Conservation (phyloP, 23 red algal genomes). For the Rhodosorus marinus region DNA sequence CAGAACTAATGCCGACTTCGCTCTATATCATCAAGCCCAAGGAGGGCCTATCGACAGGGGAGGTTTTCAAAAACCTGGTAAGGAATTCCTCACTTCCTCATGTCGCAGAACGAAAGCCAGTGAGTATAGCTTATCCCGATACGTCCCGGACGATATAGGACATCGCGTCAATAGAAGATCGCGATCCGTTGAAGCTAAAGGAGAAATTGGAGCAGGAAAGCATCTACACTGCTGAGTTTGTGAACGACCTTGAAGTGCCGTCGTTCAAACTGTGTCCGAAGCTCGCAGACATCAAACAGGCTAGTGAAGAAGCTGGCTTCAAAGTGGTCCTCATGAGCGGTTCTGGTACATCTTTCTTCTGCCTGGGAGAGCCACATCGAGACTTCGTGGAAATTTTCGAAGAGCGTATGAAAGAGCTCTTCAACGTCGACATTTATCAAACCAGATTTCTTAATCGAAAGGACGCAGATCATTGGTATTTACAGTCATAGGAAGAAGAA, state of each 20-base stretch:
- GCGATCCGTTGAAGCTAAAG: too few species aligned
- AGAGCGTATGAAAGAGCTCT: too few species aligned
- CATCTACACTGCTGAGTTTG: constrained; percentile 24
- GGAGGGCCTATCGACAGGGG: constrained; percentile 34
- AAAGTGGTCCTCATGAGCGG: constrained; percentile 92
- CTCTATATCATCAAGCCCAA: constrained; percentile 83
- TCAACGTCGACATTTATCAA: too few species aligned
- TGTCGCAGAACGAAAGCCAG: too few species aligned
- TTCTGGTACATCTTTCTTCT: constrained; percentile 90
- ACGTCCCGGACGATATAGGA: too few species aligned
- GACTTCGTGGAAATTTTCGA: too few species aligned
- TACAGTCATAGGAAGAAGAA: too few species aligned
- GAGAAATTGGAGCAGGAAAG: background rate
- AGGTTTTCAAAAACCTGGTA: constrained; percentile 48
- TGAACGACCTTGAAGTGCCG: constrained; percentile 86
- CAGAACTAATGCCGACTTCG: constrained; percentile 1
- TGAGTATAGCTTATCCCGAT: too few species aligned
- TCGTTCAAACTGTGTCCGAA: constrained; percentile 51
- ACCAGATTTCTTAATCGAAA: too few species aligned
- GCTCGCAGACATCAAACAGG: constrained; percentile 38
- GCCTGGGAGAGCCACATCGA: constrained; percentile 62
- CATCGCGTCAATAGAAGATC: too few species aligned
- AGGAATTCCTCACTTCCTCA: too few species aligned
- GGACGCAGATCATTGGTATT: too few species aligned
- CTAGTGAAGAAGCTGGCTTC: constrained; percentile 48